Base-by-base conservation (phyloP, 331 rosid genomes). In the Prunus yedoensis region DNA sequence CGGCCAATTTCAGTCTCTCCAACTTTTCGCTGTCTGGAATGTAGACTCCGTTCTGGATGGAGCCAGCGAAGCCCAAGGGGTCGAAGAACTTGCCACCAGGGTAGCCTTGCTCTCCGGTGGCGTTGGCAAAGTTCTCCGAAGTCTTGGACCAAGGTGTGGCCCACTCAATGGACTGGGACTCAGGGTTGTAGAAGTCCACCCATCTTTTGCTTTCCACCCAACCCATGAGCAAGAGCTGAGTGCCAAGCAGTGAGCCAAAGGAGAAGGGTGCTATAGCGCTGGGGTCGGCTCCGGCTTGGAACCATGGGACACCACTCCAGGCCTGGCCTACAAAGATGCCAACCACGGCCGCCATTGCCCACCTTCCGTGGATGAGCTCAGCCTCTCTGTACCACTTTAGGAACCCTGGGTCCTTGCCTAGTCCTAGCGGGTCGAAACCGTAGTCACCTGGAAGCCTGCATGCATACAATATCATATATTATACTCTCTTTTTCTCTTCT, bases 311-410 rank as follows among this genome's bases (percentile, higher is more conserved):
- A 46, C 99, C 99, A 67, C 99, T 94, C 97, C 97, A 94, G 0
- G 99, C 97, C 60, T 94, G 99, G 1, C 99, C 99, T 10, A 94
- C 89, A 77, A 94, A 85, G 88, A 94, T 94, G 0, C 99, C 99
- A 2, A 94, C 35, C 56, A 94, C 99, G 2, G 99, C 99, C 3
- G 94, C 56, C 99, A 94, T 94, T 51, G 99, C 99, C 99, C 99
- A 95, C 74, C 99, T 56, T 1, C 99, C 99, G 70, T 95, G 99
- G 86, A 95, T 95, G 32, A 95, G 97, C 85, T 95, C 99, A 4
- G 99, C 99, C 60, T 95, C 99, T 87, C 97, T 92, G 89, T 95
- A 95, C 97, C 99, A 95, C 82, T 89, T 95, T 4, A 95, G 96
- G 76, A 90, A 92, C 67, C 90, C 92, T 10, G 97, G 99, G 88